Evolutionary conservation across 1,284 basidiomycete genomes (phyloP).

Genomic region (Sanghuangporus weigelae): DNA sequence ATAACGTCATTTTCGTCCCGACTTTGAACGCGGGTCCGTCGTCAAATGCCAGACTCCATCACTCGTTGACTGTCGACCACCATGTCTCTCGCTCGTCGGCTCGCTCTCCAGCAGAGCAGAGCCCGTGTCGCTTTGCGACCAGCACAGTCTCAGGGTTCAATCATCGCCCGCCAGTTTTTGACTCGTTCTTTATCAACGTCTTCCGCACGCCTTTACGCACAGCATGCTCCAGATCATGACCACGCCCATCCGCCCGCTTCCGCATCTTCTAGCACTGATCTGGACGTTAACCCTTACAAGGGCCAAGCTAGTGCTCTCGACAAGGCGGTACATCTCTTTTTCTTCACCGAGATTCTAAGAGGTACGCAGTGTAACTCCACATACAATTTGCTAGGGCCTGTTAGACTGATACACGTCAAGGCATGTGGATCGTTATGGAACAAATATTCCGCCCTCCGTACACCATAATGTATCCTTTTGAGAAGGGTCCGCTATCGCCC

Average conservation of each 20-base stretch:
- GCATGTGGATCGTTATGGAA: conserved; percentile 99
- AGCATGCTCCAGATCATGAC: conserved; percentile 19
- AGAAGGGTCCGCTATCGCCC: conserved; percentile 96
- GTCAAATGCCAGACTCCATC: neutral
- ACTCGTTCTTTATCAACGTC: conserved; percentile 15
- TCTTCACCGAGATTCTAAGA: conserved; percentile 97
- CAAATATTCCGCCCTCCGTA: conserved; percentile 97
- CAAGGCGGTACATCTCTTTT: conserved; percentile 95
- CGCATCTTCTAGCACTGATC: conserved; percentile 31
- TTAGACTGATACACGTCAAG: conserved; percentile 35
- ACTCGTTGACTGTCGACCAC: neutral
- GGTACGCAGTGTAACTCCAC: conserved; percentile 45
- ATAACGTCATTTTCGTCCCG: conserved; percentile 5
- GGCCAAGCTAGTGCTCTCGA: conserved; percentile 85
- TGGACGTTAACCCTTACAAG: conserved; percentile 58
- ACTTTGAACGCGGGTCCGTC: conserved; percentile 3
- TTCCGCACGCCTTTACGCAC: conserved; percentile 13
- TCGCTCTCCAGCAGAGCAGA: conserved; percentile 14
- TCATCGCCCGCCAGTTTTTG: conserved; percentile 10
- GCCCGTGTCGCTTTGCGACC: conserved; percentile 5
- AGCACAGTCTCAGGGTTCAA: conserved; percentile 2
- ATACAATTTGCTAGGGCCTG: neutral
- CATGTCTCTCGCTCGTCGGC: conserved; percentile 16
- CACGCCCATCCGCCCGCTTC: conserved; percentile 27
- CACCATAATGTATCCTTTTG: conserved; percentile 97